These are phyloP conservation scores for Talaromyces sp. DNA, from an alignment of 2,329 filamentous ascomycete genomes.

Conservation along the genomic window DNA sequence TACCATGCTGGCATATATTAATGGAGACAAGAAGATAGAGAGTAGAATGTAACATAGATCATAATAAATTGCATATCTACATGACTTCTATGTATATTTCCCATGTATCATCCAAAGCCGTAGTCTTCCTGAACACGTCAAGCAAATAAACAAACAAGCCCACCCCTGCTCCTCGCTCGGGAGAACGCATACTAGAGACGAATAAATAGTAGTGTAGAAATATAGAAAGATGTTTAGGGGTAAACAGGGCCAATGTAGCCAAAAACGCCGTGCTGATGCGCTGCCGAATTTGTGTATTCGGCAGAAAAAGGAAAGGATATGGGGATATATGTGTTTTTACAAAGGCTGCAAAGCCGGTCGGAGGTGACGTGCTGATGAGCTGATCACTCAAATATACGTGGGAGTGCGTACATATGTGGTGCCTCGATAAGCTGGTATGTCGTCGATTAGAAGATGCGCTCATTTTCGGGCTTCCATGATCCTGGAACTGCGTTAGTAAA, in stretches of 20 bases:
- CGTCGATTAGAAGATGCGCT: slow-evolving; percentile 5
- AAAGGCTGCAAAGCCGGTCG: background rate
- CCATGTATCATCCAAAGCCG: background rate
- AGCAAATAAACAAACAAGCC: background rate
- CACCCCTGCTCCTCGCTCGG: background rate
- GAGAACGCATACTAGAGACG: background rate
- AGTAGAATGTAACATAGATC: background rate
- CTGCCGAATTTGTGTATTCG: background rate
- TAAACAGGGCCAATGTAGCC: background rate
- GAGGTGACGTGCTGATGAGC: background rate
- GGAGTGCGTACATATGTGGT: background rate
- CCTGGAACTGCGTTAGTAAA: slow-evolving; percentile 23
- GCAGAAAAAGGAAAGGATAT: slow-evolving; percentile 3
- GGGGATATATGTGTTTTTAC: slow-evolving; percentile 4
- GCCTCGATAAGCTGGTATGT: background rate
- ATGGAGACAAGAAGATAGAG: background rate
- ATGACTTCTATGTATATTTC: background rate
- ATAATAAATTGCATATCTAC: background rate
- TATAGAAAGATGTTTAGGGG: background rate
- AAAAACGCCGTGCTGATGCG: slow-evolving; percentile 21
- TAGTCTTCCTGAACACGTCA: slow-evolving; percentile 4
- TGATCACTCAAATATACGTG: background rate
- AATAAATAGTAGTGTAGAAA: background rate
- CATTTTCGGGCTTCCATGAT: slow-evolving; percentile 36
- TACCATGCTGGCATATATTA: background rate